A percentile compares a stretch with the other conserved stretches of the same genome.
Conservation (phyloP, 805 yeast species). For the Komagataella pastoris region DNA sequence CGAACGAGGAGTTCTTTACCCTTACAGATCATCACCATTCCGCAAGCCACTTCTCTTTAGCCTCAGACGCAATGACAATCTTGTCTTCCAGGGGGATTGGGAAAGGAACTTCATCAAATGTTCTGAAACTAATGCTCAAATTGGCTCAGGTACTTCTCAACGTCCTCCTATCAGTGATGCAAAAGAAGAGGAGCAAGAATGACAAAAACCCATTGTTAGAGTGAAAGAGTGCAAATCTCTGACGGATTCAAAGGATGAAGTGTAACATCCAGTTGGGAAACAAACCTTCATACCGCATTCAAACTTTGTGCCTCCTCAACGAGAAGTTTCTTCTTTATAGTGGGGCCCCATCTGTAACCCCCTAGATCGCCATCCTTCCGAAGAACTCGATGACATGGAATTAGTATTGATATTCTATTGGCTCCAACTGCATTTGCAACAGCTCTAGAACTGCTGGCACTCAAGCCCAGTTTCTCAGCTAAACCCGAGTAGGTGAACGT, state of each 20-base stretch:
- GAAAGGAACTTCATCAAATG: not conserved
- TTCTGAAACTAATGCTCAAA: not conserved
- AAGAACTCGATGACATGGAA: not conserved
- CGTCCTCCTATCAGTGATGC: not conserved
- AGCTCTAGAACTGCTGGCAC: not conserved
- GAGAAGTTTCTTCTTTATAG: not conserved
- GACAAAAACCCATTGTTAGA: not conserved
- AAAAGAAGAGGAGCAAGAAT: not conserved
- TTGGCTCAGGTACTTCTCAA: not conserved
- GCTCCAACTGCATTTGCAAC: not conserved
- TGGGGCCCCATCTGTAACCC: not conserved
- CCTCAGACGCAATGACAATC: not conserved
- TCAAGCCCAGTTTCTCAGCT: not conserved
- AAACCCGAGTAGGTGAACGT: not conserved
- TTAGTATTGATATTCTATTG: not conserved
- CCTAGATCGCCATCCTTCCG: not conserved
- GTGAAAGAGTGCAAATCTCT: not conserved
- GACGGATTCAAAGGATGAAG: too few species aligned
- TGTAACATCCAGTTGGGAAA: too few species aligned
- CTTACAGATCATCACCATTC: not conserved
- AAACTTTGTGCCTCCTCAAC: not conserved
- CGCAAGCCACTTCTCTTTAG: not conserved
- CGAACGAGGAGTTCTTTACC: not conserved
- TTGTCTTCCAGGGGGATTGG: not conserved
- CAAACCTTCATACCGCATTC: not conserved